These are phyloP conservation scores for Penicillium frequentans DNA, from an alignment of 2,329 filamentous ascomycete genomes.

Conservation along the genomic window DNA sequence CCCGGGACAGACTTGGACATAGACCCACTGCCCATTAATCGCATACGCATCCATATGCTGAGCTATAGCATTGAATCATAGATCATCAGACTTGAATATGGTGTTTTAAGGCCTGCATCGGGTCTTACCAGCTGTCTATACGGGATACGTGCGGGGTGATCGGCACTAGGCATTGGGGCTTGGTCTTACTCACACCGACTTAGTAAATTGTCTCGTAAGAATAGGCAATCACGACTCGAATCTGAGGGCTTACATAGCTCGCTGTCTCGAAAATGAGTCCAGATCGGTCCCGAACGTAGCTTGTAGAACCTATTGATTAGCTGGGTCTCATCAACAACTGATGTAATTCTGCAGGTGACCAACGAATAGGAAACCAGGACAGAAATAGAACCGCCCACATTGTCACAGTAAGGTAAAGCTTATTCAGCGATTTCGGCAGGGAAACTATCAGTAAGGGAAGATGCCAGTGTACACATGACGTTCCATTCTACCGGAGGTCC, in stretches of 20 bases:
- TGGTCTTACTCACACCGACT: neutral
- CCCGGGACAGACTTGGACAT: too few relatives aligned
- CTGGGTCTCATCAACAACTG: neutral
- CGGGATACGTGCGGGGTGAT: neutral
- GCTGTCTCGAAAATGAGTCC: neutral
- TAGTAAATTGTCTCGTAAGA: neutral
- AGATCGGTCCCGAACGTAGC: neutral
- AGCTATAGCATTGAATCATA: neutral
- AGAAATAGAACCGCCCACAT: neutral
- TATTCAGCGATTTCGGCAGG: neutral
- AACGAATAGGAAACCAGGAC: neutral
- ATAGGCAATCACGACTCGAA: neutral
- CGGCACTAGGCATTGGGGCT: neutral
- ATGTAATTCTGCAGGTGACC: constrained; percentile 7
- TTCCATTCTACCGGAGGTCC: neutral
- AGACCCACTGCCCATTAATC: too few relatives aligned
- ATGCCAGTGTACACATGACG: neutral
- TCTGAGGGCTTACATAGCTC: neutral
- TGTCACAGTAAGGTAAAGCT: neutral
- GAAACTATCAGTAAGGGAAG: neutral
- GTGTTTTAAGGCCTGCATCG: neutral
- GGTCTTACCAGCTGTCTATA: neutral
- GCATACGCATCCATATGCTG: too few relatives aligned
- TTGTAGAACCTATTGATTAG: neutral
- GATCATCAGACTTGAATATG: neutral